phyloP scores from a whole-genome alignment of 75 land plant genomes.

The Pinus albicaulis region DNA sequence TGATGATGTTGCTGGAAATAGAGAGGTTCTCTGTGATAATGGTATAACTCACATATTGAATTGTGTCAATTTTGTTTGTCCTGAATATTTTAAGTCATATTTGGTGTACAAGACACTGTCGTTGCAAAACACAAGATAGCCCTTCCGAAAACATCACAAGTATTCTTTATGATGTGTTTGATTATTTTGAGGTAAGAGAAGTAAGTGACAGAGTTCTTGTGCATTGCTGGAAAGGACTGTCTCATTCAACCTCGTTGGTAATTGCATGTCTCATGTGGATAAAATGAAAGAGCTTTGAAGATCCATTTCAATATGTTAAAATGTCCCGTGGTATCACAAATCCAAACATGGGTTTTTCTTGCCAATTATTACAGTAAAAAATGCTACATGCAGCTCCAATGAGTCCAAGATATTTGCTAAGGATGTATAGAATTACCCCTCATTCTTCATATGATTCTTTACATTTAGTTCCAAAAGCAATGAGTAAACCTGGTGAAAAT shows the following conservation, averaged over 20 bases:
- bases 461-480: too few relatives aligned
- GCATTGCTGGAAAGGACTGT: conserved; percentile 51
- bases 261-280: conserved; percentile 64
- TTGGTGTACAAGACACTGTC: conserved; percentile 56
- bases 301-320: too few relatives aligned
- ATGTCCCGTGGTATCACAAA: too few relatives aligned
- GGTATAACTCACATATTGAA: conserved; percentile 62
- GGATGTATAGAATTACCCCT: conserved; percentile 46
- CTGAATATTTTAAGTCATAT: conserved; percentile 42
- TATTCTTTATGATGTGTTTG: conserved; percentile 52
- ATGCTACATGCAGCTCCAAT: too few relatives aligned
- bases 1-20: conserved; percentile 42
- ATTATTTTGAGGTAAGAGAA: conserved; percentile 45
- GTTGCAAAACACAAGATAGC: conserved; percentile 52
- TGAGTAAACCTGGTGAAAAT: too few relatives aligned
- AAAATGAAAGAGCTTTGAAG: conserved; percentile 22
- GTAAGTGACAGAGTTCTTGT: conserved; percentile 49
- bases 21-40: conserved; percentile 24
- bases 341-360: too few relatives aligned
- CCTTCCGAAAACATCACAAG: conserved; percentile 54
- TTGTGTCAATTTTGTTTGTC: conserved; percentile 54
- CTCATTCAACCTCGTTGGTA: conserved; percentile 49
- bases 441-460: too few relatives aligned
- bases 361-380: too few relatives aligned
- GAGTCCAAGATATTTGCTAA: conserved; percentile 10